These are phyloP conservation scores for Kodamaea sp. DNA, from an alignment of 1,139 yeast species.

Conservation along the genomic window DNA sequence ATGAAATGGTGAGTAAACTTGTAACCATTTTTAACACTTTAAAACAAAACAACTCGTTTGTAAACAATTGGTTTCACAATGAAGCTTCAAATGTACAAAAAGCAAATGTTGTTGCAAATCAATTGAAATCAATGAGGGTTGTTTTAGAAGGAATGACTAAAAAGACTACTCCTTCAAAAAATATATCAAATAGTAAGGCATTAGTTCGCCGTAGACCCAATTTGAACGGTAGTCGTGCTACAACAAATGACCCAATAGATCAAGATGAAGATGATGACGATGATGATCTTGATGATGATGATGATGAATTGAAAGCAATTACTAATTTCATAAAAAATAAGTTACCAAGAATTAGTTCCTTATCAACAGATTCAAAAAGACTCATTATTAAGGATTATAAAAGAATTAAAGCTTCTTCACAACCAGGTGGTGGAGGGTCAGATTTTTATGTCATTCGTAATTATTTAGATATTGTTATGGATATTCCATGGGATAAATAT, in stretches of 20 bases:
- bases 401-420: constrained; percentile 51
- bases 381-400: constrained; percentile 61
- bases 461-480: constrained; percentile 66
- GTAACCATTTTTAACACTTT: constrained; percentile 33
- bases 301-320: constrained; percentile 44
- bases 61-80: constrained; percentile 46
- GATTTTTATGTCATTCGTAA: constrained; percentile 72
- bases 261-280: constrained; percentile 18
- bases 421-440: constrained; percentile 52
- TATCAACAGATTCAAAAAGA: constrained; percentile 50
- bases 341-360: constrained; percentile 37
- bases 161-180: constrained; percentile 8
- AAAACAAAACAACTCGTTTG: constrained; percentile 30
- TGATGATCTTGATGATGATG: constrained; percentile 39
- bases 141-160: constrained; percentile 52
- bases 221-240: constrained; percentile 1
- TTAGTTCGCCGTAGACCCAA: constrained; percentile 16
- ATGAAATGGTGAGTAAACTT: constrained; percentile 31
- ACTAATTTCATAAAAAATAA: constrained; percentile 45
- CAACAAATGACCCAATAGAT: constrained; percentile 7
- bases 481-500: constrained; percentile 58
- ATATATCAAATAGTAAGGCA: constrained; percentile 9
- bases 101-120: constrained; percentile 57
- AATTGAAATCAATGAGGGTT: constrained; percentile 52
- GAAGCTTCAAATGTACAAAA: constrained; percentile 52